phyloP scores from a whole-genome alignment of 1,284 basidiomycete genomes.

The Trichosporon sp. region DNA sequence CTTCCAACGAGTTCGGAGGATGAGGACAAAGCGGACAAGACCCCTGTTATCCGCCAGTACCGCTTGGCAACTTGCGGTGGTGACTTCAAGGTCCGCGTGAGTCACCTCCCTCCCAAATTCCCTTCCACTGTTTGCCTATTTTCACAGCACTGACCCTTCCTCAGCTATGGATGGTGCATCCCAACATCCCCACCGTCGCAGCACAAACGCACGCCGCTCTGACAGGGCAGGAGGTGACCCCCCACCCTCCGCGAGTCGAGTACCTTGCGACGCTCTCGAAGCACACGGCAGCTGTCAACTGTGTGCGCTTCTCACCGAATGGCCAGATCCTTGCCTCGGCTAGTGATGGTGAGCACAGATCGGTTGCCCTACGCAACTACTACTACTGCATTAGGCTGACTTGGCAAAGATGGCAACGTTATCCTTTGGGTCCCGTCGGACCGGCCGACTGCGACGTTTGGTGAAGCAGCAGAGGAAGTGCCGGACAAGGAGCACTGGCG shows the following conservation, averaged over 20 bases:
- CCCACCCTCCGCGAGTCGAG: conserved; percentile 81
- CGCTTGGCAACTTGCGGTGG: conserved; percentile 91
- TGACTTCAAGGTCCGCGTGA: conserved; percentile 91
- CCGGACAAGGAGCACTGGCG: conserved; percentile 96
- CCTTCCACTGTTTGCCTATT: conserved; percentile 1
- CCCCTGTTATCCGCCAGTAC: conserved; percentile 55
- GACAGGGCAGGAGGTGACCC: conserved; percentile 51
- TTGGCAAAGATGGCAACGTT: conserved; percentile 83
- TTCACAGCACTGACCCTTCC: conserved; percentile 1
- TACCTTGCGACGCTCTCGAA: conserved; percentile 89
- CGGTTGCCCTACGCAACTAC: too few relatives aligned
- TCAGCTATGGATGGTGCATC: conserved; percentile 93
- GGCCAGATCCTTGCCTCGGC: conserved; percentile 91
- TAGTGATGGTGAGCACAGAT: conserved; percentile 69
- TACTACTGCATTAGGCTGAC: conserved; percentile 5
- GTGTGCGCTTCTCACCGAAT: conserved; percentile 90
- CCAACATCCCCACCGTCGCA: conserved; percentile 65
- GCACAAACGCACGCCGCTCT: conserved; percentile 54
- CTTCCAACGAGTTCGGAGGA: conserved; percentile 38
- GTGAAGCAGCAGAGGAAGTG: conserved; percentile 72
- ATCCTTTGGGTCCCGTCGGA: conserved; percentile 88
- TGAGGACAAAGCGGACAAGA: conserved; percentile 24
- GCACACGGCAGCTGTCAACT: conserved; percentile 93
- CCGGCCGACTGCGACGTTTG: conserved; percentile 67
- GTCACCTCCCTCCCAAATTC: conserved; percentile 42